phyloP scores from a whole-genome alignment of 2,329 filamentous ascomycete genomes.

The Sporothrix sp. region DNA sequence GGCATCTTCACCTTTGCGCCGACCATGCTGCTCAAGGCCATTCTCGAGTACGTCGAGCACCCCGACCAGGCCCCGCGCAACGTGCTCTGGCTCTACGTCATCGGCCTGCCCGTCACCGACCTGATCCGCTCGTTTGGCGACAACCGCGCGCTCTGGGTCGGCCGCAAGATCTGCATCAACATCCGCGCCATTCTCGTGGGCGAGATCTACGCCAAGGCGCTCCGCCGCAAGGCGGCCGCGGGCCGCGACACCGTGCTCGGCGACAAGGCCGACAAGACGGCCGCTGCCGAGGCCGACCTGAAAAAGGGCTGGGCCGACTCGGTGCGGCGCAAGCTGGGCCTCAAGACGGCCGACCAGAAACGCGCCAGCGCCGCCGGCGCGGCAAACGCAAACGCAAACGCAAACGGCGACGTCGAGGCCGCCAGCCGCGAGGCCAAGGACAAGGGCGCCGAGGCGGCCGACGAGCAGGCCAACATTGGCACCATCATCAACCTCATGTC shows the following conservation, averaged over 20 bases:
- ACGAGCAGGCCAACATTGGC: conserved; percentile 80
- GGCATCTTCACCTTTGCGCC: conserved; percentile 84
- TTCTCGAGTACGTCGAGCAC: conserved; percentile 87
- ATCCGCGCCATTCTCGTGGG: conserved; percentile 91
- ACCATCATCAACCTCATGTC: conserved; percentile 99
- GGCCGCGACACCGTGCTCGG: conserved; percentile 65
- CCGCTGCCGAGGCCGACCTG: conserved; percentile 26
- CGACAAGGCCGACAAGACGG: conserved; percentile 38
- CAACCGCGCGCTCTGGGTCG: conserved; percentile 83
- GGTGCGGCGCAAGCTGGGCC: conserved; percentile 48
- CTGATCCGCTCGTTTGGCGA: conserved; percentile 72
- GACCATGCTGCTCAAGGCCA: conserved; percentile 80
- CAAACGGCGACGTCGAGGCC: no score
- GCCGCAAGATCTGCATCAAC: conserved; percentile 86
- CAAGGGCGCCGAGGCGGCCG: conserved; percentile 31
- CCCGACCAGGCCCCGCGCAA: conserved; percentile 67
- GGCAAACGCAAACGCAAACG: conserved; percentile 14
- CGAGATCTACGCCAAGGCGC: conserved; percentile 92
- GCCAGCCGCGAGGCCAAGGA: conserved; percentile 29
- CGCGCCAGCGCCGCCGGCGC: conserved; percentile 23
- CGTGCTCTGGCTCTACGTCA: conserved; percentile 92
- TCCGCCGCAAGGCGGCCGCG: conserved; percentile 80
- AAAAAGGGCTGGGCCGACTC: conserved; percentile 33
- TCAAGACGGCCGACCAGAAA: conserved; percentile 45
- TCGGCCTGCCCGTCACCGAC: conserved; percentile 76